Percentiles rank a stretch among this genome's conserved stretches.
Conservation (phyloP, 371 early-diverging fungal genomes). For the Vavraia culicis region DNA sequence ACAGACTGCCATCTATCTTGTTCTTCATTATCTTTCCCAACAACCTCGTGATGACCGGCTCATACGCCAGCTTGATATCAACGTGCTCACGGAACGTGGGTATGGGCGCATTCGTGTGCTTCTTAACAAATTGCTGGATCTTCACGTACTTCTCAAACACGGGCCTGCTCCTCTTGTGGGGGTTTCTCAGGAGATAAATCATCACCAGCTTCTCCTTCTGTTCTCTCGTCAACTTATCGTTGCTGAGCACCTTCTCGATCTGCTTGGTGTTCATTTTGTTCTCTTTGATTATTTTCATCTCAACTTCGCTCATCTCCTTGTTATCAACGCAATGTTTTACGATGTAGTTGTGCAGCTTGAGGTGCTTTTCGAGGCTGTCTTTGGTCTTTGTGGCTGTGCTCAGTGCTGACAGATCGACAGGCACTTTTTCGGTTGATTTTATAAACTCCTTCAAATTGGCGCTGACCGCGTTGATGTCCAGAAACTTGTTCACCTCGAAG, state of each 20-base stretch:
- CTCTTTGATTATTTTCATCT: neutral
- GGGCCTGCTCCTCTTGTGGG: neutral
- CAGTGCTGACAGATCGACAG: too few relatives aligned
- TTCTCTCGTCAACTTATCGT: constrained; percentile 1
- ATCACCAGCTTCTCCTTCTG: constrained; percentile 9
- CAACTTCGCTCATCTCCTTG: constrained; percentile 17
- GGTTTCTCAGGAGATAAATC: constrained; percentile 17
- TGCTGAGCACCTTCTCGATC: neutral
- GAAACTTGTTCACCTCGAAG: constrained; percentile 36
- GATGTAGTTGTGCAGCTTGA: constrained; percentile 22
- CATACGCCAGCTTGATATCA: constrained; percentile 24
- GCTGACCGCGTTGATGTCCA: constrained; percentile 31
- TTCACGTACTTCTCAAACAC: constrained; percentile 7
- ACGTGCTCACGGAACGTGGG: neutral
- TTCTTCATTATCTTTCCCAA: constrained; percentile 11
- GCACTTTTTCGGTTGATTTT: too few relatives aligned
- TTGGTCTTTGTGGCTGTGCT: too few relatives aligned
- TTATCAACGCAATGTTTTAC: constrained; percentile 21
- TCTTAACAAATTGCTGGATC: constrained; percentile 6
- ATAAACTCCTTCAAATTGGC: constrained; percentile 5
- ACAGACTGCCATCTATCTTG: constrained; percentile 11
- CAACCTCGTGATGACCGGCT: constrained; percentile 23
- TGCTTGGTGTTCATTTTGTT: too few relatives aligned
- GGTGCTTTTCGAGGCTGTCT: constrained; percentile 16
- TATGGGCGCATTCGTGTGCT: neutral